phyloP scores from a whole-genome alignment of 164 flowering plant species.

The Liriodendron chinense region DNA sequence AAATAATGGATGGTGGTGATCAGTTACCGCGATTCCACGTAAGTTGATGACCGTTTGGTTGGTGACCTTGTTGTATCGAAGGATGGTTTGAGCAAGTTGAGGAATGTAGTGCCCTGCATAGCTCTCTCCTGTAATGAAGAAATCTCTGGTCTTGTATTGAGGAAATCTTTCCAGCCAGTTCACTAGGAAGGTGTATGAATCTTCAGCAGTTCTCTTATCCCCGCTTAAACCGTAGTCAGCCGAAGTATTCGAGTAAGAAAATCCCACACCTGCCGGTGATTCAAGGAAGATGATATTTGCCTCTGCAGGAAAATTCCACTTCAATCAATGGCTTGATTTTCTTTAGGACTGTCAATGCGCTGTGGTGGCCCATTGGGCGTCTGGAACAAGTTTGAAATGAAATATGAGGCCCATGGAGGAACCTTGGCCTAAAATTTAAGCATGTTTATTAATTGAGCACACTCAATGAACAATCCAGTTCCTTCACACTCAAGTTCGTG shows the following conservation, averaged over 20 bases:
- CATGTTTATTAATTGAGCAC: too few relatives aligned
- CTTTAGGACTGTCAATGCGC: too few relatives aligned
- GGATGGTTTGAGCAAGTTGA: slow-evolving; percentile 58
- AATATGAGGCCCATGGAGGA: too few relatives aligned
- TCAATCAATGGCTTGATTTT: too few relatives aligned
- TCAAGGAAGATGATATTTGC: slow-evolving; percentile 6
- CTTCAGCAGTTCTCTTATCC: slow-evolving; percentile 34
- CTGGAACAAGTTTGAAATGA: too few relatives aligned
- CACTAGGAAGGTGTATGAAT: slow-evolving; percentile 53
- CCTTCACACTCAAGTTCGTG: too few relatives aligned
- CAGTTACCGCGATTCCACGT: slow-evolving; percentile 52
- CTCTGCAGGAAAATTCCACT: slow-evolving; percentile 15
- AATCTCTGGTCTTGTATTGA: slow-evolving; percentile 35
- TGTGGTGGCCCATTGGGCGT: too few relatives aligned
- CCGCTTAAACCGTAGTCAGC: neutral
- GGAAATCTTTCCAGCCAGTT: slow-evolving; percentile 64
- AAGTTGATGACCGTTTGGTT: slow-evolving; percentile 42
- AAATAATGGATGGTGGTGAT: neutral
- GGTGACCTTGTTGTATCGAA: slow-evolving; percentile 39
- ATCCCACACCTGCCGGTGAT: slow-evolving; percentile 8
- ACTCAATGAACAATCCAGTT: too few relatives aligned
- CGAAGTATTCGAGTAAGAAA: neutral
- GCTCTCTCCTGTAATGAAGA: slow-evolving; percentile 68
- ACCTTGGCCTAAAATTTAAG: too few relatives aligned
- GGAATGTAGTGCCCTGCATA: slow-evolving; percentile 57